Conservation (phyloP, 2,329 filamentous ascomycete genomes). For the Fusarium equiseti region DNA sequence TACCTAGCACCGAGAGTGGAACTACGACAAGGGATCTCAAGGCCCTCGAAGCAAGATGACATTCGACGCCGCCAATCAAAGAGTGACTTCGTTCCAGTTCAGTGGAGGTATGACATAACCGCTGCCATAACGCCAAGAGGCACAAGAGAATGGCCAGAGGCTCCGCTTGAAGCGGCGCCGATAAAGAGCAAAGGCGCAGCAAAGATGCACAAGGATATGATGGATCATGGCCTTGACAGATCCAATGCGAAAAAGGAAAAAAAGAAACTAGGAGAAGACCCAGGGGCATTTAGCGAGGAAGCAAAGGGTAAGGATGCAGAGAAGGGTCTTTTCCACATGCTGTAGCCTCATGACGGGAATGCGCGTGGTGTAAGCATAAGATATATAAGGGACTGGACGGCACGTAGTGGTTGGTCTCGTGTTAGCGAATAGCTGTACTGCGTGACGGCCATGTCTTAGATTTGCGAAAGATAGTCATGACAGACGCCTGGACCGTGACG, state of each 20-base stretch:
- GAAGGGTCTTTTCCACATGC: conserved; percentile 28
- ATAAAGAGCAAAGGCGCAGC: conserved; percentile 39
- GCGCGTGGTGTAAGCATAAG: conserved; percentile 37
- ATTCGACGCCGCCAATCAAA: conserved; percentile 47
- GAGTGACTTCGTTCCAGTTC: conserved; percentile 20
- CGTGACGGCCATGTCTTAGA: conserved; percentile 47
- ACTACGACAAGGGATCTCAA: conserved; percentile 39
- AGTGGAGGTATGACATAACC: conserved; percentile 50
- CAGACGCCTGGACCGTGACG: conserved; percentile 33
- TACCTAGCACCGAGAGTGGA: conserved; percentile 39
- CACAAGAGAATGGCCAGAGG: conserved; percentile 33
- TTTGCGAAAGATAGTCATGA: conserved; percentile 35
- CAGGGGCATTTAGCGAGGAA: conserved; percentile 7
- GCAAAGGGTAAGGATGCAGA: conserved; percentile 1
- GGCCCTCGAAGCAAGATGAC: conserved; percentile 50
- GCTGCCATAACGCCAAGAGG: conserved; percentile 25
- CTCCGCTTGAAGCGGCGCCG: conserved; percentile 36
- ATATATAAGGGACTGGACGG: conserved; percentile 30
- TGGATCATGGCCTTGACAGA: conserved; percentile 34
- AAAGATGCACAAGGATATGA: conserved; percentile 39
- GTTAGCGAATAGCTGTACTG: conserved; percentile 38
- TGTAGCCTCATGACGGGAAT: conserved; percentile 39
- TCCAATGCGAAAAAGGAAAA: conserved; percentile 10
- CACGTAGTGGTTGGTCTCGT: conserved; percentile 43
- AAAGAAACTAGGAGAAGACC: background rate